Conservation (phyloP, 164 flowering plant species). For the Vitis cinerea region DNA sequence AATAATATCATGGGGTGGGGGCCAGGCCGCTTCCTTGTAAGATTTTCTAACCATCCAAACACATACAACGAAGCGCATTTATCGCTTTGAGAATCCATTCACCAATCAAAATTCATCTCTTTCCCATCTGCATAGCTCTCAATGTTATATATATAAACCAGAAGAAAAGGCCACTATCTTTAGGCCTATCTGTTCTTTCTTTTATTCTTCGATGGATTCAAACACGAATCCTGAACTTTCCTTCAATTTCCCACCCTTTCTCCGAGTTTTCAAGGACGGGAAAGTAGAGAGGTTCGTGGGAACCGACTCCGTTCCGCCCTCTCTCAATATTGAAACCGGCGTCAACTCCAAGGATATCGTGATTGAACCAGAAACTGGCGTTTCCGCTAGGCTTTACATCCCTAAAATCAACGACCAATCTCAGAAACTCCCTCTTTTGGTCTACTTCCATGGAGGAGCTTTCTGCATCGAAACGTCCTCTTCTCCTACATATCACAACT, state of each 20-base stretch:
- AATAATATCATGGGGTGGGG: no score
- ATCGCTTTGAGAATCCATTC: no score
- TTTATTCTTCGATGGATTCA: background rate
- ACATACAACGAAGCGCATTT: no score
- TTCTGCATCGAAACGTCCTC: slow-evolving; percentile 15
- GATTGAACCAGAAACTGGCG: slow-evolving; percentile 9
- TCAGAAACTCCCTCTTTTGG: slow-evolving; percentile 20
- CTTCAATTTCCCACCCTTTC: slow-evolving; percentile 13
- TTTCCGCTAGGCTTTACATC: slow-evolving; percentile 24
- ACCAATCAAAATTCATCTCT: no score
- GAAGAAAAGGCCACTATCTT: no score
- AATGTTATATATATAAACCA: no score
- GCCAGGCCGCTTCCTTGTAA: no score
- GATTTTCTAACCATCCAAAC: no score
- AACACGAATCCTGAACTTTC: slow-evolving; percentile 2
- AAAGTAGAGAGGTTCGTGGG: slow-evolving; percentile 17
- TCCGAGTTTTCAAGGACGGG: slow-evolving; percentile 24
- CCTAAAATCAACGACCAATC: slow-evolving; percentile 6
- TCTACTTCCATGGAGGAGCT: slow-evolving; percentile 26
- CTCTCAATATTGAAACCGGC: slow-evolving; percentile 15
- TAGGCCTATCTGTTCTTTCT: no score
- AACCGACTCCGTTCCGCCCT: slow-evolving; percentile 20
- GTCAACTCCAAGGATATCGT: slow-evolving; percentile 32
- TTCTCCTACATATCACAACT: slow-evolving; percentile 7
- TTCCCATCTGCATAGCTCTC: no score